Conservation (phyloP, 1,139 yeast species). For the Petasospora rhodanensis region DNA sequence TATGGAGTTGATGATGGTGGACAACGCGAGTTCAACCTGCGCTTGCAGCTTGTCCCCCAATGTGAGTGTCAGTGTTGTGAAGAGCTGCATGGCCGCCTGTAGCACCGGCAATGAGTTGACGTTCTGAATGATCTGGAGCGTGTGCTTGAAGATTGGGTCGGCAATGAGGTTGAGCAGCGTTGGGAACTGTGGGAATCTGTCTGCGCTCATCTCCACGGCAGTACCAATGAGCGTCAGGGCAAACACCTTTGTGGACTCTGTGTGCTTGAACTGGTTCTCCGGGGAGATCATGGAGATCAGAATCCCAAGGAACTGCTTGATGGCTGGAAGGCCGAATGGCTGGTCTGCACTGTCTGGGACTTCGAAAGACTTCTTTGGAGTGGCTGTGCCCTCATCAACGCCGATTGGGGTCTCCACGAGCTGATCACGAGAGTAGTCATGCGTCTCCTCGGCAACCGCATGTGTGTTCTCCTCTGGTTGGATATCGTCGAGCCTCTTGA, state of each 20-base stretch:
- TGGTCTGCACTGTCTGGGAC: slow-evolving; percentile 16
- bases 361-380: slow-evolving; percentile 24
- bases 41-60: slow-evolving; percentile 56
- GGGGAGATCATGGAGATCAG: slow-evolving; percentile 84
- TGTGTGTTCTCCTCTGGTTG: slow-evolving; percentile 45
- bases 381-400: slow-evolving; percentile 22
- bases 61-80: slow-evolving; percentile 60
- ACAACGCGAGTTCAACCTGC: slow-evolving; percentile 64
- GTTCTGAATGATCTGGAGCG: slow-evolving; percentile 72
- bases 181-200: slow-evolving; percentile 59
- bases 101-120: slow-evolving; percentile 63
- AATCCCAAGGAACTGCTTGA: slow-evolving; percentile 50
- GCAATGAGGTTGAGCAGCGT: slow-evolving; percentile 64
- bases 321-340: slow-evolving; percentile 34
- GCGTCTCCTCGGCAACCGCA: slow-evolving; percentile 29
- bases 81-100: slow-evolving; percentile 71
- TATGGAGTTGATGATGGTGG: slow-evolving; percentile 52
- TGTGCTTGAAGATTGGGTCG: slow-evolving; percentile 77
- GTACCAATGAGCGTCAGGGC: slow-evolving; percentile 73
- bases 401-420: slow-evolving; percentile 33
- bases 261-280: slow-evolving; percentile 75
- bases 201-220: slow-evolving; percentile 80
- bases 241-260: slow-evolving; percentile 81
- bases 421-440: slow-evolving; percentile 31
- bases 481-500: slow-evolving; percentile 52